Base-by-base conservation (phyloP, 257 asterid genomes). In the Datura wrightii region DNA sequence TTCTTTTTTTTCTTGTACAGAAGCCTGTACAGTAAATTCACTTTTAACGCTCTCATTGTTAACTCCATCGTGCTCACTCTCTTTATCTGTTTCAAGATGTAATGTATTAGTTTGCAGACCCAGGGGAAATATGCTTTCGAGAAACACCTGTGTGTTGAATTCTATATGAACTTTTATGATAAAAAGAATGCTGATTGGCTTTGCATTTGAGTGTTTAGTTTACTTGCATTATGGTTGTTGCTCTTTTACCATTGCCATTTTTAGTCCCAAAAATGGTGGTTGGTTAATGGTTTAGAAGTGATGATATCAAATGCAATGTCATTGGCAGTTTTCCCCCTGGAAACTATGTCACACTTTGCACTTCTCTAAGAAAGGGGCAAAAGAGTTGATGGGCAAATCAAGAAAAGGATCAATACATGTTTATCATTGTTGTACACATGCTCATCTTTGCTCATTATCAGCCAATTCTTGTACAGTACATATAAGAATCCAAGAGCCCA, bases 11-110 rank as follows among this genome's bases (percentile, higher is more conserved):
- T 13, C 24, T 69, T 87, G 90, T 89, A 87, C 89, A 84, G 90
- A 87, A 71, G 79, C 86, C 87, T 85, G 90, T 90, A 89, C 90
- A 87, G 91, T 86, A 87, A 55, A 82, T 63, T 41, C n/a, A 76
- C 84, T 70, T 70, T 81, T 80, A 84, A 71, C 56, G 62, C 76
- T 80, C 86, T 79, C 85, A 71, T 60, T 39, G 9, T 59, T 42
- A 42, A 59, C 56, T 74, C 60, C 4, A 15, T 78, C n/a, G 46
- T 52, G 48, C 82, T 52, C 63, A 52, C 63, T 53, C 24, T 42
- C 55, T 70, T 24, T 42, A 82, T 18, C 65, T 78, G 63, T 52
- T 58, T 76, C 63, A 52, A 52, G 63, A 78, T 78, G 10, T 78
- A 78, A 78, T 78, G 48, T 78, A 78, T 52, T 34, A 78, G 34